A percentile compares a stretch with the other conserved stretches of the same genome.
Evolutionary conservation across 2,329 filamentous ascomycete genomes (phyloP).

Genomic region (Didymella arachidicola): DNA sequence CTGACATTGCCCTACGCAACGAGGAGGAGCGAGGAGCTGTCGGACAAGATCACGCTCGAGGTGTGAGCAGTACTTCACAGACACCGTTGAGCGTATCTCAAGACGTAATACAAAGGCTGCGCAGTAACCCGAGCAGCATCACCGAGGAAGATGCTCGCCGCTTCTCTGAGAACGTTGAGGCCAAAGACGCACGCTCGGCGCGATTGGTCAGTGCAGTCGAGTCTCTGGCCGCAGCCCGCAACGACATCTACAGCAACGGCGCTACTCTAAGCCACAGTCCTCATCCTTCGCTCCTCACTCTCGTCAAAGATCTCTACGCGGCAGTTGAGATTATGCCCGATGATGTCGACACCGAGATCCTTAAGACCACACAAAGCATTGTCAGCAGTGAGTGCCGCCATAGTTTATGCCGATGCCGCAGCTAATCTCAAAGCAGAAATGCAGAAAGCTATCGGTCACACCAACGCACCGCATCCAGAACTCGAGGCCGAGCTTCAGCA

Average conservation of each 20-base stretch:
- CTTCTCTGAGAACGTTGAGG: conserved; percentile 40
- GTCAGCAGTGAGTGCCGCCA: conserved; percentile 38
- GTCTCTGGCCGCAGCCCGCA: conserved; percentile 38
- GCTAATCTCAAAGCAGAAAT: conserved; percentile 37
- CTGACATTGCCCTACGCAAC: conserved; percentile 28
- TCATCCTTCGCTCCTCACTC: conserved; percentile 32
- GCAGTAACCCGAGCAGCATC: conserved; percentile 36
- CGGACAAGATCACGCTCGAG: conserved; percentile 12
- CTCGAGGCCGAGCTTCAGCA: conserved; percentile 41
- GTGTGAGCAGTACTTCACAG: neutral
- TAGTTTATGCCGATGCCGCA: no score
- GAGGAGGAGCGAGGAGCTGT: conserved; percentile 19
- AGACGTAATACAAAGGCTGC: conserved; percentile 34
- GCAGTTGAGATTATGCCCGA: conserved; percentile 35
- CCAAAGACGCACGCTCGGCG: conserved; percentile 31
- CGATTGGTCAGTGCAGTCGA: conserved; percentile 43
- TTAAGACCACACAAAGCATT: conserved; percentile 36
- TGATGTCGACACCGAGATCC: conserved; percentile 37
- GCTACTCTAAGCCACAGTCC: conserved; percentile 22
- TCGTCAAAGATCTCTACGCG: conserved; percentile 40
- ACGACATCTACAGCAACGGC: conserved; percentile 27
- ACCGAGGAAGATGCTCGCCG: conserved; percentile 45
- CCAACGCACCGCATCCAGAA: conserved; percentile 39
- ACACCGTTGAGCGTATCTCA: conserved; percentile 2
- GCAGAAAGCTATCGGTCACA: conserved; percentile 39